Conservation (phyloP, 495 filamentous ascomycete species). For the Evernia prunastri region DNA sequence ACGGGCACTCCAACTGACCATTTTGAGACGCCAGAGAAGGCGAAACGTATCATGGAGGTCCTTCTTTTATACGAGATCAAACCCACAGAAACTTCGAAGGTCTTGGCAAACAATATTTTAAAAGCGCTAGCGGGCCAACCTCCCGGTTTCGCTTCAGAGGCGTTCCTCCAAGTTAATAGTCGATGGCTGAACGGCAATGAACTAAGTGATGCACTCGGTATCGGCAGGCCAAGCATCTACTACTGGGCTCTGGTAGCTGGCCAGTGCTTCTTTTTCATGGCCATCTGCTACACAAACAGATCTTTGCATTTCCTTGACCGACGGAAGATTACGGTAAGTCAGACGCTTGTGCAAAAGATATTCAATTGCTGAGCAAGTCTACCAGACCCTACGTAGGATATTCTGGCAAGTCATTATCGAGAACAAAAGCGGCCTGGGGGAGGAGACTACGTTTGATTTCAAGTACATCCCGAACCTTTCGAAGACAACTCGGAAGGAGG, state of each 20-base stretch:
- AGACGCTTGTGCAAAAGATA: background rate
- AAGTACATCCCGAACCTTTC: constrained; percentile 54
- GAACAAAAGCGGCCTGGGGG: constrained; percentile 49
- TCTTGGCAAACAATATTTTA: constrained; percentile 66
- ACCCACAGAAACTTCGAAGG: constrained; percentile 50
- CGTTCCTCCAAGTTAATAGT: constrained; percentile 40
- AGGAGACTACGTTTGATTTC: constrained; percentile 54
- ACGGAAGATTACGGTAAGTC: constrained; percentile 45
- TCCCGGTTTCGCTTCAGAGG: constrained; percentile 46
- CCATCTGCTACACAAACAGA: constrained; percentile 31
- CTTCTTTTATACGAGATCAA: constrained; percentile 52
- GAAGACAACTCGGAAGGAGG: constrained; percentile 20
- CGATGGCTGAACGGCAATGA: constrained; percentile 48
- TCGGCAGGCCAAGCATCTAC: constrained; percentile 43
- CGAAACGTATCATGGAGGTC: constrained; percentile 55
- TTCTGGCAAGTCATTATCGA: constrained; percentile 52
- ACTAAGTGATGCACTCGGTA: constrained; percentile 50
- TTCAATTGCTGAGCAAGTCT: background rate
- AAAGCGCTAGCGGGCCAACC: constrained; percentile 51
- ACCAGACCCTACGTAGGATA: constrained; percentile 41
- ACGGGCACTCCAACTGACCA: constrained; percentile 53
- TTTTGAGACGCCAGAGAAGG: constrained; percentile 49
- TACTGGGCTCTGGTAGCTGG: constrained; percentile 42
- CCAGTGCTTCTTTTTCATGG: constrained; percentile 43
- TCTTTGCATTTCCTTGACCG: constrained; percentile 52